Evolutionary conservation across 2,329 filamentous ascomycete genomes (phyloP).

Genomic region (Pseudogymnoascus sp.): DNA sequence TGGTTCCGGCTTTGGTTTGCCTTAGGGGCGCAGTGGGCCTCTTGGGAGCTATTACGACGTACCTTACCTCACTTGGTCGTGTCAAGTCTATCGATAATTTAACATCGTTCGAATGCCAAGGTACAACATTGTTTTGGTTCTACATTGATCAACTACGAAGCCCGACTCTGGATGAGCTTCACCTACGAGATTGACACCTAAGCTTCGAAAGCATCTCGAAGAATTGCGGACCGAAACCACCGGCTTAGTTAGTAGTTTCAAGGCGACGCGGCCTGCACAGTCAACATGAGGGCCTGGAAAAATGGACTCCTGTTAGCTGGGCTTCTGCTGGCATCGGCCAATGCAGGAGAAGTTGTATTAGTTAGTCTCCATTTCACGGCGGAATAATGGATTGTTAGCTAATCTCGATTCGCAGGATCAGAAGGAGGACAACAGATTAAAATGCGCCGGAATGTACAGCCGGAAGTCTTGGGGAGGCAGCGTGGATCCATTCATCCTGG

Average conservation of each 20-base stretch:
- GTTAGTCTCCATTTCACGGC: slow-evolving; percentile 31
- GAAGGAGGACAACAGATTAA: slow-evolving; percentile 65
- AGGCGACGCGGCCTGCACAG: slow-evolving; percentile 15
- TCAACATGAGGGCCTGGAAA: slow-evolving; percentile 46
- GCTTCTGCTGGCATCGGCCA: slow-evolving; percentile 44
- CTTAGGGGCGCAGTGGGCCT: slow-evolving; percentile 7
- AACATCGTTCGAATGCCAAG: background rate
- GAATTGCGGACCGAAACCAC: slow-evolving; percentile 9
- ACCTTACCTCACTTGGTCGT: slow-evolving; percentile 2
- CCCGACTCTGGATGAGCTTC: slow-evolving; percentile 4
- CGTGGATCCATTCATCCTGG: slow-evolving; percentile 79
- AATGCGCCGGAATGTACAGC: slow-evolving; percentile 90
- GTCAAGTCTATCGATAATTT: slow-evolving; percentile 1
- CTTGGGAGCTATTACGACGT: slow-evolving; percentile 7
- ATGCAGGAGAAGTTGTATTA: slow-evolving; percentile 49
- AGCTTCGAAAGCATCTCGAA: slow-evolving; percentile 3
- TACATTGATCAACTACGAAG: background rate
- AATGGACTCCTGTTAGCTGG: slow-evolving; percentile 42
- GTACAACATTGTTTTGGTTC: background rate
- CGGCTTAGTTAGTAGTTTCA: slow-evolving; percentile 11
- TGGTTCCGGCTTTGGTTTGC: background rate
- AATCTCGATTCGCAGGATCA: slow-evolving; percentile 49
- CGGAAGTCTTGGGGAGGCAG: slow-evolving; percentile 79
- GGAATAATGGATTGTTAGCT: background rate
- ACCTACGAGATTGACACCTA: background rate